Base-by-base conservation (phyloP, 116 monocot species). In the Dioscorea cayenensis region DNA sequence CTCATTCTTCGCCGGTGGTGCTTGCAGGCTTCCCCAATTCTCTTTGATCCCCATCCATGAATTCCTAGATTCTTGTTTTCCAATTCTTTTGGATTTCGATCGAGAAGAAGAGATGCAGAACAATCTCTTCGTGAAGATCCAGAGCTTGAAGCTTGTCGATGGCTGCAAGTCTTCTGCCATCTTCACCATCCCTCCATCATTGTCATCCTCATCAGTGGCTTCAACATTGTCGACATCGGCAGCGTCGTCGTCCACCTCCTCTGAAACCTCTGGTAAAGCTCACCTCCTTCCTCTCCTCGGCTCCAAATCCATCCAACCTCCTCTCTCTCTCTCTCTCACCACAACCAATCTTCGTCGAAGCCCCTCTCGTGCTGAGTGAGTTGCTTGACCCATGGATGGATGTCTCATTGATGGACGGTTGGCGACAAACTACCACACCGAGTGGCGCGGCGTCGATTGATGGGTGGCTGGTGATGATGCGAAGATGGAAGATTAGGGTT, bases 71-170 rank as follows among this genome's bases (percentile, higher is more conserved):
- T 43, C 0, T 43, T 43, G 7, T 6, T 9, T 43, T 43, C 32
- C 32, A 32, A 32, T 32, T 43, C 6, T 43, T 12, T 43, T 43
- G 43, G 43, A 32, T 43, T 43, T 43, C 43, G n/a, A n/a, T 14
- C 32, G 5, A 17, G 14, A 63, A 21, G 72, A 43, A 49, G 43
- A 32, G 73, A 92, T 92, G 90, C 96, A 90, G 84, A 92, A 97
- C 76, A 86, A 85, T 76, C 84, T 97, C 68, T 61, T 97, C 66
- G 93, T 90, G 49, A 88, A 82, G 35, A 90, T 97, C 58, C 80
- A 90, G 20, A 93, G 93, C 84, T 50, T 97, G 69, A 97, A 90
- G 79, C 71, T 92, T 4, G 79, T 88, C 77, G 97, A 93, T 2
- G 88, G 90, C 7, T 92, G 97, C 84, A 90, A 90, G 60, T 81